A percentile compares a stretch with the other conserved stretches of the same genome.
Evolutionary conservation across 176 grass and related monocot species (phyloP).

Genomic region (Panicum miliaceum): DNA sequence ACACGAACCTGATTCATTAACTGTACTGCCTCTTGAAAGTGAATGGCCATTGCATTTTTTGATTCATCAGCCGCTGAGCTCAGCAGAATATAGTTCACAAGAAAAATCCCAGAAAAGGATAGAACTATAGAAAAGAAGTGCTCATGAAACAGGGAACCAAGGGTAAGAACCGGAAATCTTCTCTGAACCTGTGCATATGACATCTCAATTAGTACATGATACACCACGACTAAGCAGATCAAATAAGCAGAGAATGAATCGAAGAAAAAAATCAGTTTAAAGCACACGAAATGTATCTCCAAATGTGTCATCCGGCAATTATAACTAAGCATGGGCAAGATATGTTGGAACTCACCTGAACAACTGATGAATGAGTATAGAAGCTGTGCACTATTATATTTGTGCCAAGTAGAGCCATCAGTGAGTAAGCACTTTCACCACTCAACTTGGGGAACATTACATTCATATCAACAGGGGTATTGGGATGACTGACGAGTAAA

Average conservation of each 20-base stretch:
- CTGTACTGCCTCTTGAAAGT: constrained; percentile 68
- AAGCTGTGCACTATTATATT: constrained; percentile 91
- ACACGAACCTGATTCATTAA: constrained; percentile 73
- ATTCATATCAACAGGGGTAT: constrained; percentile 68
- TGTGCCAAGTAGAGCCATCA: constrained; percentile 85
- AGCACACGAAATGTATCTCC: constrained; percentile 4
- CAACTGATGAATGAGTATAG: constrained; percentile 81
- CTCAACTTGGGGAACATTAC: constrained; percentile 82
- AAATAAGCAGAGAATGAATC: background rate
- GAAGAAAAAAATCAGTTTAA: background rate
- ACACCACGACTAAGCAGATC: background rate
- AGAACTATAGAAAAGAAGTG: constrained; percentile 81
- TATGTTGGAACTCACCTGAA: constrained; percentile 45
- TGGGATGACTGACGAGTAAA: constrained; percentile 75
- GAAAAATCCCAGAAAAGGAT: constrained; percentile 80
- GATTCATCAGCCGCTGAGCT: constrained; percentile 74
- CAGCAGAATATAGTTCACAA: constrained; percentile 80
- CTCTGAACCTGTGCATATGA: constrained; percentile 64
- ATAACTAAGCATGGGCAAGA: background rate
- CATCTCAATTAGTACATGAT: constrained; percentile 29
- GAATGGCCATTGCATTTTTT: constrained; percentile 39
- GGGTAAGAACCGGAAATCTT: constrained; percentile 31
- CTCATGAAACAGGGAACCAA: constrained; percentile 76
- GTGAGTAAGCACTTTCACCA: constrained; percentile 77
- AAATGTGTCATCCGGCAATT: background rate